phyloP scores from a whole-genome alignment of 2,329 filamentous ascomycete species.

The Aspergillus intermedius region DNA sequence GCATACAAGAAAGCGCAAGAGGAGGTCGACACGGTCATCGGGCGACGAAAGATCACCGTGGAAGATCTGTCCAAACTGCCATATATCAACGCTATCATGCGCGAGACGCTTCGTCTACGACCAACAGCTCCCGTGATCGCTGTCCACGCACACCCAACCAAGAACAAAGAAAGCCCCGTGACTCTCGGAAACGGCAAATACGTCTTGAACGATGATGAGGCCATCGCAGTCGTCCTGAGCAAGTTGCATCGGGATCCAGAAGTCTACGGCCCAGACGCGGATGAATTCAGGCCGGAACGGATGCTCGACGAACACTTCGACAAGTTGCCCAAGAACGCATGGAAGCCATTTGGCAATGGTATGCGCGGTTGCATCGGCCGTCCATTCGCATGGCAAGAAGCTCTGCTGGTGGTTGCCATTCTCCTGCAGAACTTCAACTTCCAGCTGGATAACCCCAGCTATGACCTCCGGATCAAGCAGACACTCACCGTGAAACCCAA shows the following conservation, averaged over 20 bases:
- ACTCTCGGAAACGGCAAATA: conserved; percentile 58
- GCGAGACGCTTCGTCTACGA: conserved; percentile 57
- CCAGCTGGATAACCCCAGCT: conserved; percentile 51
- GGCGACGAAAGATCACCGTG: conserved; percentile 50
- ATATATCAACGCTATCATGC: conserved; percentile 59
- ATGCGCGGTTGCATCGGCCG: conserved; percentile 65
- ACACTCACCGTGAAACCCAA: conserved; percentile 41
- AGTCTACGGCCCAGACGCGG: conserved; percentile 60
- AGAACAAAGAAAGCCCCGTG: conserved; percentile 35
- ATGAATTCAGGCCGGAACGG: conserved; percentile 62
- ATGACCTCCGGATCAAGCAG: conserved; percentile 33
- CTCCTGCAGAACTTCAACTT: conserved; percentile 68
- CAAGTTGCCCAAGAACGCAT: conserved; percentile 55
- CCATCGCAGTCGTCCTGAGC: conserved; percentile 45
- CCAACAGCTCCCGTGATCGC: conserved; percentile 53
- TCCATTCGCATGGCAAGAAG: conserved; percentile 69
- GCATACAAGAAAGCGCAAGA: conserved; percentile 57
- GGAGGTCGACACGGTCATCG: conserved; percentile 62
- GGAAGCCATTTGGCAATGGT: conserved; percentile 72
- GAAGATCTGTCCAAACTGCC: conserved; percentile 59
- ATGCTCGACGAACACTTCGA: conserved; percentile 66
- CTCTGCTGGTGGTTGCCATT: conserved; percentile 55
- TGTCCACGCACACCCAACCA: conserved; percentile 43
- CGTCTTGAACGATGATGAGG: conserved; percentile 47
- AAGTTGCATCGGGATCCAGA: conserved; percentile 56